A percentile compares a stretch with the other conserved stretches of the same genome.
Evolutionary conservation across 208 protist genomes (phyloP).

Genomic region (Acanthamoeba rhysodes): DNA sequence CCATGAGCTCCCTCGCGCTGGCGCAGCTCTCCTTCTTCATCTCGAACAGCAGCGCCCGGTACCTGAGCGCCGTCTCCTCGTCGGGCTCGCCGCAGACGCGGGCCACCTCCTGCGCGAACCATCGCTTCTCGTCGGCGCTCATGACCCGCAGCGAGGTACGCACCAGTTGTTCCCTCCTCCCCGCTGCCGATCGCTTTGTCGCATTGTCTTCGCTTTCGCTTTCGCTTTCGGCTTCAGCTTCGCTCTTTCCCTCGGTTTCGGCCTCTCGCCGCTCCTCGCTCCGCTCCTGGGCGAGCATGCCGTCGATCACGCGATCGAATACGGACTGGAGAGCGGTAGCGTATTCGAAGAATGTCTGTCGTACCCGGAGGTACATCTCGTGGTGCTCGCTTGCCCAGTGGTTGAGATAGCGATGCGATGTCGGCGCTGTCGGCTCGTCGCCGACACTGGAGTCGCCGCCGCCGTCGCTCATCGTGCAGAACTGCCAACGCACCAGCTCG

Average conservation of each 20-base stretch:
- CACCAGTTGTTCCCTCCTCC: not conserved
- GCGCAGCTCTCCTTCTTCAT: slow-evolving; percentile 37
- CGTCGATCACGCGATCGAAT: slow-evolving; percentile 27
- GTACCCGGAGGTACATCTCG: not conserved
- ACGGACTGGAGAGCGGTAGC: not conserved
- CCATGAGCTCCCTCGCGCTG: not conserved
- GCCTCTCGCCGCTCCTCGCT: not conserved
- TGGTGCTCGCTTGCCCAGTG: not conserved
- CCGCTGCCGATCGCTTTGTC: not conserved
- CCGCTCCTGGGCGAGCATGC: not conserved
- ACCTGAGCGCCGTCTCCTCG: not conserved
- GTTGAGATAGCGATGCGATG: not conserved
- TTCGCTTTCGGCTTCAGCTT: not conserved
- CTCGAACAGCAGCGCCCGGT: slow-evolving; percentile 16
- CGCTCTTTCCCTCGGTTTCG: not conserved
- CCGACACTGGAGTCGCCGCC: not conserved
- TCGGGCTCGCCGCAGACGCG: not conserved
- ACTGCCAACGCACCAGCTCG: slow-evolving; percentile 4
- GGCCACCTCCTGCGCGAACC: slow-evolving; percentile 11
- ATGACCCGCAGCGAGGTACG: slow-evolving; percentile 12
- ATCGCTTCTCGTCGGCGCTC: slow-evolving; percentile 4
- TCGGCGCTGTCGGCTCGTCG: too few relatives aligned
- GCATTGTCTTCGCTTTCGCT: not conserved
- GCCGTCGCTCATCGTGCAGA: not conserved
- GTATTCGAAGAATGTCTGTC: not conserved